Percentiles rank a stretch among this genome's conserved stretches.
These are phyloP conservation scores for Melanogaster broomeanus DNA, from an alignment of 768 basidiomycete genomes.

Conservation along the genomic window DNA sequence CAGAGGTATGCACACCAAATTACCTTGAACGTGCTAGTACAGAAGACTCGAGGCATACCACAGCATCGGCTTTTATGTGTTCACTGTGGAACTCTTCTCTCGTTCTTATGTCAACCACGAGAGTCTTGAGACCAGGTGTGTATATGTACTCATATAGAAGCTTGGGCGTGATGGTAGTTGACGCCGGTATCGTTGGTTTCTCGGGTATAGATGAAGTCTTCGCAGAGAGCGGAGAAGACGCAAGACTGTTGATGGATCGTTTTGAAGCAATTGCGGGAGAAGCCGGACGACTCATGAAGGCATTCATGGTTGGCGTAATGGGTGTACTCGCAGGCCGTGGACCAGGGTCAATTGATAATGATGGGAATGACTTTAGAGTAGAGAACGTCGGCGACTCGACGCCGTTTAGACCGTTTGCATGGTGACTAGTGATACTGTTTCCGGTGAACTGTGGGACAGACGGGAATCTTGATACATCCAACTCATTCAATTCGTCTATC, in stretches of 20 bases:
- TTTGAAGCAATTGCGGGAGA: conserved; percentile 53
- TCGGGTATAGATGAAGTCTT: conserved; percentile 28
- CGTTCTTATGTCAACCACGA: conserved; percentile 83
- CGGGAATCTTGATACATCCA: conserved; percentile 48
- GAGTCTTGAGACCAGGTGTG: conserved; percentile 50
- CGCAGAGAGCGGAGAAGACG: conserved; percentile 33
- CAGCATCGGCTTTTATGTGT: conserved; percentile 65
- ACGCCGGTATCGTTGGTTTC: conserved; percentile 55
- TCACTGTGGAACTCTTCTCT: conserved; percentile 76
- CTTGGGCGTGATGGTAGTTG: conserved; percentile 59
- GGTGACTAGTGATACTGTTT: conserved; percentile 19
- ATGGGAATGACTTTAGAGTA: conserved; percentile 38
- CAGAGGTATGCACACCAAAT: conserved; percentile 22
- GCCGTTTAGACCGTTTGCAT: conserved; percentile 32
- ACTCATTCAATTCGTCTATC: conserved; percentile 73
- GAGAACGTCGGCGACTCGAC: conserved; percentile 33
- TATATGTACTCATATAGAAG: conserved; percentile 61
- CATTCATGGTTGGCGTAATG: conserved; percentile 55
- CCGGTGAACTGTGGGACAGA: conserved; percentile 46
- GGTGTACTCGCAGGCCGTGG: conserved; percentile 73
- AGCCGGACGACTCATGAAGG: conserved; percentile 62
- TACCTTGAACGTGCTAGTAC: conserved; percentile 71
- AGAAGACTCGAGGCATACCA: conserved; percentile 85
- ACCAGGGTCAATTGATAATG: conserved; percentile 45
- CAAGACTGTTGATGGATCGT: conserved; percentile 42